These are phyloP conservation scores for Petunia secreta DNA, from an alignment of 257 asterid species.

Conservation along the genomic window DNA sequence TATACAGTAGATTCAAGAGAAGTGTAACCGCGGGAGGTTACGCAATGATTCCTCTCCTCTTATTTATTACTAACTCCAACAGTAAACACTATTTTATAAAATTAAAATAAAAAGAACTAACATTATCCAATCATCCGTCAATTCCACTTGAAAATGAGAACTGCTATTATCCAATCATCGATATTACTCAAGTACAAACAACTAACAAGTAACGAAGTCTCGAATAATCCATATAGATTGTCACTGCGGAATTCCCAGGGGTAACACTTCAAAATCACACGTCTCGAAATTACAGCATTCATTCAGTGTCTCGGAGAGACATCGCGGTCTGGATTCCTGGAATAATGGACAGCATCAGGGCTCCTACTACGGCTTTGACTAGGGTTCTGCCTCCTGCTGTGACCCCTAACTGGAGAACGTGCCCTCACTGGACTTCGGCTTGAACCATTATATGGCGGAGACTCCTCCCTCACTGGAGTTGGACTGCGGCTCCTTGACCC, in stretches of 20 bases:
- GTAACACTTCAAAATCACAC: neutral
- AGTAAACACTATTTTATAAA: no score
- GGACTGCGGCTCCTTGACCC: slow-evolving; percentile 51
- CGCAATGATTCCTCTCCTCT: no score
- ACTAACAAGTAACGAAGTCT: neutral
- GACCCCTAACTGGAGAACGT: slow-evolving; percentile 22
- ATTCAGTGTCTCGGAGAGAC: slow-evolving; percentile 24
- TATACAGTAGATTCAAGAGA: no score
- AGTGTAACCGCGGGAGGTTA: no score
- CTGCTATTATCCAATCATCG: neutral
- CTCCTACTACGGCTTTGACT: slow-evolving; percentile 33
- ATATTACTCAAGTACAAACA: slow-evolving; percentile 7
- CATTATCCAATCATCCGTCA: neutral
- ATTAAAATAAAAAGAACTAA: no score
- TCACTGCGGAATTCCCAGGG: slow-evolving; percentile 4
- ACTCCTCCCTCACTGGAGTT: slow-evolving; percentile 54
- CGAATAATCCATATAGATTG: neutral
- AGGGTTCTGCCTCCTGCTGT: slow-evolving; percentile 34
- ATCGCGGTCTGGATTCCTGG: slow-evolving; percentile 23
- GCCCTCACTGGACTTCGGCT: slow-evolving; percentile 57
- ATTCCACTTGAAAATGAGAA: neutral
- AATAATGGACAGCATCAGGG: slow-evolving; percentile 19
- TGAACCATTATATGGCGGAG: slow-evolving; percentile 50
- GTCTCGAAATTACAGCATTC: neutral
- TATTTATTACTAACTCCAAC: no score